Base-by-base conservation (phyloP, 352 stramenopile species). In the Aphanomyces invadans region DNA sequence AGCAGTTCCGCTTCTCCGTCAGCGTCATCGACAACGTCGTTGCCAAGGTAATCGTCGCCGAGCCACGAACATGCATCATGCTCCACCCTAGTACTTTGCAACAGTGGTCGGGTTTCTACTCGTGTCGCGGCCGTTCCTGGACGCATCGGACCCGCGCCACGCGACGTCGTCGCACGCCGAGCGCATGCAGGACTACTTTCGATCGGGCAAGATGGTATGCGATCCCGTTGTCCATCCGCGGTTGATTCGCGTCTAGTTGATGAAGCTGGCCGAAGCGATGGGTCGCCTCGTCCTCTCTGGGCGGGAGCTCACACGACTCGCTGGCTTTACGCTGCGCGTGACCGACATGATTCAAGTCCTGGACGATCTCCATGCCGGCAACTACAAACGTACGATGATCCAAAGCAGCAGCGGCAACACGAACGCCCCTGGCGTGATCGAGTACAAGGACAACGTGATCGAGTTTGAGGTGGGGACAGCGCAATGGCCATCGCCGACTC, bases 241-340 rank as follows among this genome's bases (percentile, higher is more conserved):
- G 38, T 44, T 48, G 1, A 62, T 15, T 23, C 9, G 11, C 1
- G 64, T 11, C 12, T 67, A 67, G 46, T 61, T 62, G 26, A 76
- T 96, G 61, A 96, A 94, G 67, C 73, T 95, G 36, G 84, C 82
- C 23, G 79, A 92, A 59, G 85, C 86, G 17, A 90, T 92, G 78
- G 87, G 87, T 1, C 78, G 86, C 11, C 76, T 96, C 10, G 86
- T 96, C 55, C 74, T 95, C 3, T 92, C 86, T 1, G 86, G 86
- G 2, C 81, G 87, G 9, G 87, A 96, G 64, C 73, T 96, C 23
- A 90, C 87, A 25, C 78, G 86, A 11, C 73, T 96, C 2, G 87
- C 86, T 2, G 85, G 84, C 7, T 94, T 88, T 67, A 91, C 82
- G 4, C 74, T 79, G 3, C 84, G 84, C 45, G 77, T 93, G 1